Percentiles rank a stretch among this genome's conserved stretches.
These are phyloP conservation scores for Paraphaeosphaeria sporulosa DNA, from an alignment of 2,329 filamentous ascomycete species.

Conservation along the genomic window DNA sequence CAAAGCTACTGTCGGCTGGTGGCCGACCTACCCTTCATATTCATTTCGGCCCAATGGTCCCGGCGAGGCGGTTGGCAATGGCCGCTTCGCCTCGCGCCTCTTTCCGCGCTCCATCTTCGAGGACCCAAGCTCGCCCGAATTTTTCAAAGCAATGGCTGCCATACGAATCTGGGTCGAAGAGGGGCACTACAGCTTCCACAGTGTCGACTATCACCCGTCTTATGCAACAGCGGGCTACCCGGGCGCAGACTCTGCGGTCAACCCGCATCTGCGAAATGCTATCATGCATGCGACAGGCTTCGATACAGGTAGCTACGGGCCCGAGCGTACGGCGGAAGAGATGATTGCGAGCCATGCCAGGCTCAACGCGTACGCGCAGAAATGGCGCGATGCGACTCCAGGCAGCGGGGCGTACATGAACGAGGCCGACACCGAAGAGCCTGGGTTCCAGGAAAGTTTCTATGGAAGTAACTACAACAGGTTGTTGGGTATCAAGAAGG, in stretches of 20 bases:
- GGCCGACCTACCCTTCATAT: conserved; percentile 28
- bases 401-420: conserved; percentile 47
- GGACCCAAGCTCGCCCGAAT: conserved; percentile 23
- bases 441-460: conserved; percentile 34
- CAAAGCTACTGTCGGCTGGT: conserved; percentile 26
- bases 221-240: conserved; percentile 34
- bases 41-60: conserved; percentile 27
- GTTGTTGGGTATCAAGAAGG: conserved; percentile 31
- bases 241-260: conserved; percentile 30
- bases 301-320: conserved; percentile 29
- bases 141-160: conserved; percentile 26
- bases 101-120: conserved; percentile 41
- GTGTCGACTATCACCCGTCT: conserved; percentile 37
- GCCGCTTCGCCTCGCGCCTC: conserved; percentile 39
- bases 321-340: conserved; percentile 25
- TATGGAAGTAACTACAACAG: conserved; percentile 37
- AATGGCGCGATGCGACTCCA: conserved; percentile 33
- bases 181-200: conserved; percentile 37
- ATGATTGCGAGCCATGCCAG: conserved; percentile 32
- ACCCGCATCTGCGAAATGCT: conserved; percentile 30
- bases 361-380: conserved; percentile 31
- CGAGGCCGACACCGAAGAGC: conserved; percentile 39
- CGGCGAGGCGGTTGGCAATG: conserved; percentile 24
- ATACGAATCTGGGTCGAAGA: conserved; percentile 36
- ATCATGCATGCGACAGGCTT: conserved; percentile 39